Percentiles rank a stretch among this genome's conserved stretches.
Conservation (phyloP, 768 basidiomycete genomes). For the Rhizopogon sp. region DNA sequence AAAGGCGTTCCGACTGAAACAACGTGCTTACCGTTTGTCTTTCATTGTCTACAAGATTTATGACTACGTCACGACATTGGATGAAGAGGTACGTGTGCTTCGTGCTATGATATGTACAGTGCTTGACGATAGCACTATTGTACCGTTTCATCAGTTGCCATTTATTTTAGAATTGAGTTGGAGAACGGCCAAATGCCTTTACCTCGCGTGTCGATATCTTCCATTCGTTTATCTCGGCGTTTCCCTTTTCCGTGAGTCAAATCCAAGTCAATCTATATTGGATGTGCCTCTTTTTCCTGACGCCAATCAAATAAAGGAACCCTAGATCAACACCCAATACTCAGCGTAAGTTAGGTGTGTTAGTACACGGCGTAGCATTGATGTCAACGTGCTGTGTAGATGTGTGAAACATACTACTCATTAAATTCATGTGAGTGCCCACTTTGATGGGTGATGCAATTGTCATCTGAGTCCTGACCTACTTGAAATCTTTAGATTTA, state of each 20-base stretch:
- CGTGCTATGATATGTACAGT: too few relatives aligned
- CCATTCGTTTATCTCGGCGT: neutral
- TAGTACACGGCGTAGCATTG: too few relatives aligned
- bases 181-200: neutral
- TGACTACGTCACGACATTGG: conserved; percentile 1
- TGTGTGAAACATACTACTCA: neutral
- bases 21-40: neutral
- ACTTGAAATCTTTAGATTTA: neutral
- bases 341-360: neutral
- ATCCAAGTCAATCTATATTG: neutral
- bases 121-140: neutral
- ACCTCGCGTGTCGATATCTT: conserved; percentile 9
- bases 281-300: neutral
- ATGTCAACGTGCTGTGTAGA: neutral
- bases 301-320: conserved; percentile 17
- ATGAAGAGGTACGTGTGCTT: conserved; percentile 1
- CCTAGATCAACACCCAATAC: neutral
- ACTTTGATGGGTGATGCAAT: too few relatives aligned
- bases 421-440: neutral
- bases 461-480: neutral
- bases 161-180: neutral
- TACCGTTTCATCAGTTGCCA: neutral
- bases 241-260: neutral
- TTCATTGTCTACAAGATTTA: neutral
- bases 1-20: neutral